Base-by-base conservation (phyloP, 495 filamentous ascomycete species). In the Aspergillus leporis region DNA sequence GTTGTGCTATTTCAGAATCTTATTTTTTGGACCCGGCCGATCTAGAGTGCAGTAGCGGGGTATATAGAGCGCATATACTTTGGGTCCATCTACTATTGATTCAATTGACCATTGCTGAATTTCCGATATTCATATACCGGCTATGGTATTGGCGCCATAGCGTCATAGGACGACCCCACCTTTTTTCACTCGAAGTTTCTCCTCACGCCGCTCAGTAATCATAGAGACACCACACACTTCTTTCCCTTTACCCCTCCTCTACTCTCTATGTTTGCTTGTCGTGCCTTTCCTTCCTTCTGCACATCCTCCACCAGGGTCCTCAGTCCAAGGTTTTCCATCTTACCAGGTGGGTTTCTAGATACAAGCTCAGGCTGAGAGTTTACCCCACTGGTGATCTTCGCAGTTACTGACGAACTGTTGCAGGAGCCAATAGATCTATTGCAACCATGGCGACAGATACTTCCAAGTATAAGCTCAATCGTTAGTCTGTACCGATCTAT, bases 381-480 rank as follows among this genome's bases (percentile, higher is more conserved):
- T 50, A 50, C 59, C 59, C 60, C 64, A 58, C 61, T 51, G 31
- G 52, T 34, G 25, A 52, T 40, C 22, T 51, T 62, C n/a, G 55
- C 52, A 57, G 61, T 59, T 58, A 61, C 58, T 69, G 6, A 67
- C 59, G n/a, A 38, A 36, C 49, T 18, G n/a, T 18, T 47, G 12
- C 56, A 70, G 68, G 58, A 63, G 58, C 60, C 53, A 62, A 51
- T 32, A 64, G 73, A 69, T 70, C 74, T 48, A 68, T 75, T 72
- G 74, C 75, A 70, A 81, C 83, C 67, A 96, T 95, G 89, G 81
- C 87, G 58, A 88, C 93, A 19, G 84, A 97, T 63, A 80, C 85
- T 31, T 85, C 85, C 62, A 92, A 82, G 58, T 97, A 96, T 78
- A 93, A 91, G 77, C 85, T 96, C 67, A 93, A 93, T 72, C 90